These are phyloP conservation scores for Pseudoperonospora humuli DNA, from an alignment of 352 stramenopile genomes.

Conservation along the genomic window DNA sequence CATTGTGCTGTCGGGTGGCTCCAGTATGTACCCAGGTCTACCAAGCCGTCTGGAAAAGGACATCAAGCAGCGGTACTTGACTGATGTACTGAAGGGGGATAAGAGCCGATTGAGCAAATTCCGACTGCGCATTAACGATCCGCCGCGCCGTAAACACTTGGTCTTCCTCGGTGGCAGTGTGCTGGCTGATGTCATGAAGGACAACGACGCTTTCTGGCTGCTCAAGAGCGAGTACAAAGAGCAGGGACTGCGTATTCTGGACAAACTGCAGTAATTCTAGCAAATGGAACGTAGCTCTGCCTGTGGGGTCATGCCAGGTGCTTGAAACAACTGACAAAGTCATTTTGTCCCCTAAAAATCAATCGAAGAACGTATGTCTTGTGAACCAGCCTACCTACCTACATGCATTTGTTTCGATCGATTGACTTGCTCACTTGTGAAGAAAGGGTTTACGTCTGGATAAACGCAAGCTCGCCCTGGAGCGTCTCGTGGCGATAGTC, in stretches of 20 bases:
- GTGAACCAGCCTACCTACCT: not conserved
- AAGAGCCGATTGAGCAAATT: conserved; percentile 89
- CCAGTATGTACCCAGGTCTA: conserved; percentile 94
- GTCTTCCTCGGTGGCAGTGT: conserved; percentile 92
- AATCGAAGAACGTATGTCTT: conserved; percentile 4
- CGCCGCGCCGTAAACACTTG: conserved; percentile 92
- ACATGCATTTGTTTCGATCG: not conserved
- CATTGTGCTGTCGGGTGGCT: conserved; percentile 92
- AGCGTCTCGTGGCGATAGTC: conserved; percentile 86
- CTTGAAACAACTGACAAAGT: conserved; percentile 13
- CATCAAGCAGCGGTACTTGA: conserved; percentile 56
- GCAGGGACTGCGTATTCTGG: conserved; percentile 79
- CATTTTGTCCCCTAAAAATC: conserved; percentile 19
- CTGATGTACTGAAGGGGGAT: conserved; percentile 82
- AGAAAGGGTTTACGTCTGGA: conserved; percentile 41
- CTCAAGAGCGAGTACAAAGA: conserved; percentile 93
- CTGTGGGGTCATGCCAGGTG: conserved; percentile 14
- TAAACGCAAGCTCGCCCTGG: conserved; percentile 59
- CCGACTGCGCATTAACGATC: conserved; percentile 92
- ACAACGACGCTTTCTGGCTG: conserved; percentile 92
- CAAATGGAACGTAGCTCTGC: conserved; percentile 7
- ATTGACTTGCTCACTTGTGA: conserved; percentile 7
- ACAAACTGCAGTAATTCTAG: conserved; percentile 57
- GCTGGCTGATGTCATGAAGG: conserved; percentile 91
- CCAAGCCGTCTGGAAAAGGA: conserved; percentile 90